Evolutionary conservation across 2,329 filamentous ascomycete species (phyloP).

Genomic region (Hypoxylon sp.): DNA sequence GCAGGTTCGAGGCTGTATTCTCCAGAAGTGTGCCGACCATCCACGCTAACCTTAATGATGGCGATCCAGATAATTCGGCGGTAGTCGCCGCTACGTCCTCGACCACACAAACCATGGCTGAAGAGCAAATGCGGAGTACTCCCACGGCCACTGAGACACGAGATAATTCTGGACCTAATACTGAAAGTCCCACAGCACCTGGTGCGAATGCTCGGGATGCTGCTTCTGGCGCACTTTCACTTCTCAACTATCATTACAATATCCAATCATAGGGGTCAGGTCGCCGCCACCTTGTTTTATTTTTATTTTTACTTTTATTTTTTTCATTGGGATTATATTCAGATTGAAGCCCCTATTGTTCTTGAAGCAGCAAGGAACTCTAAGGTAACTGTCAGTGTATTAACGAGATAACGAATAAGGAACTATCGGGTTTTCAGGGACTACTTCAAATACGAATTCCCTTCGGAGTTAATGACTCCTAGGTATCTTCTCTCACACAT

Average conservation of each 20-base stretch:
- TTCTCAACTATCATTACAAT: background rate
- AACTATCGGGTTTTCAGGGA: too few species aligned
- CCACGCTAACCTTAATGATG: slow-evolving; percentile 7
- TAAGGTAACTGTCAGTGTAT: background rate
- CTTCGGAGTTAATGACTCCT: too few species aligned
- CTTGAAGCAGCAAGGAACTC: background rate
- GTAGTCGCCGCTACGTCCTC: background rate
- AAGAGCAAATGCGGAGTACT: background rate
- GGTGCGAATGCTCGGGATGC: background rate
- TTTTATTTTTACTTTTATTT: background rate
- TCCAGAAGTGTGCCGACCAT: background rate
- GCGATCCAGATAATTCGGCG: background rate
- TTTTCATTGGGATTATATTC: background rate
- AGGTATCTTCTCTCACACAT: too few species aligned
- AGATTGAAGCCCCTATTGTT: background rate
- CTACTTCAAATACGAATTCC: too few species aligned
- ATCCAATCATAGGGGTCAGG: background rate
- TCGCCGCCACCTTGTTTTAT: background rate
- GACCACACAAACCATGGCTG: background rate
- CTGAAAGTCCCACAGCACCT: background rate
- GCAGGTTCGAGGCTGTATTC: background rate
- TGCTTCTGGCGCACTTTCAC: background rate
- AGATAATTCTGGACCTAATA: background rate
- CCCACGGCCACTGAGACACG: background rate
- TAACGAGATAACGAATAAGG: background rate